Percentiles rank a stretch among this genome's conserved stretches.
Conservation (phyloP, 805 yeast genomes). For the Saccharomycopsis fermentans region DNA sequence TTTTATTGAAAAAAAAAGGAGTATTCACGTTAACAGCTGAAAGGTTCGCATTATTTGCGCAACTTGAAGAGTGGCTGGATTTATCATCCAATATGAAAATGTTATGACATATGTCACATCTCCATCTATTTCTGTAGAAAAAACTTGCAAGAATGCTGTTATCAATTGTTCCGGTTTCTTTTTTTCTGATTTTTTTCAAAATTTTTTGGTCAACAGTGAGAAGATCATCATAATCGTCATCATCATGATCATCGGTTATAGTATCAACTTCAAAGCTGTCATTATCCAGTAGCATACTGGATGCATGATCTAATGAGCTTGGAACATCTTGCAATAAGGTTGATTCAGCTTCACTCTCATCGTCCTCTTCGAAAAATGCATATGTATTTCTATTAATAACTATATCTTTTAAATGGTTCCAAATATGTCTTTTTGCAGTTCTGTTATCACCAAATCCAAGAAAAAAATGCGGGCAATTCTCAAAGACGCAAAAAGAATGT, state of each 20-base stretch:
- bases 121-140: neutral
- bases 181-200: neutral
- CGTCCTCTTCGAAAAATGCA: neutral
- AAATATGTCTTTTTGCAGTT: constrained; percentile 15
- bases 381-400: neutral
- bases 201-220: neutral
- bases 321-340: neutral
- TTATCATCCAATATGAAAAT: neutral
- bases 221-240: neutral
- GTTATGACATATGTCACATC: neutral
- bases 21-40: neutral
- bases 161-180: neutral
- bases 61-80: neutral
- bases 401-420: constrained; percentile 9
- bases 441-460: constrained; percentile 15
- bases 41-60: neutral
- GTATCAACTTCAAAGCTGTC: neutral
- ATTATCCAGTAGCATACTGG: neutral
- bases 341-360: neutral
- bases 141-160: neutral
- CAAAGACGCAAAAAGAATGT: constrained; percentile 12
- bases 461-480: constrained; percentile 9
- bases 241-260: neutral
- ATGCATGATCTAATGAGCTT: neutral
- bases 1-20: neutral